Evolutionary conservation across 2,329 filamentous ascomycete genomes (phyloP), one percentile per base, ranked within the genome.

Genomic region (Aureobasidium sp.): DNA sequence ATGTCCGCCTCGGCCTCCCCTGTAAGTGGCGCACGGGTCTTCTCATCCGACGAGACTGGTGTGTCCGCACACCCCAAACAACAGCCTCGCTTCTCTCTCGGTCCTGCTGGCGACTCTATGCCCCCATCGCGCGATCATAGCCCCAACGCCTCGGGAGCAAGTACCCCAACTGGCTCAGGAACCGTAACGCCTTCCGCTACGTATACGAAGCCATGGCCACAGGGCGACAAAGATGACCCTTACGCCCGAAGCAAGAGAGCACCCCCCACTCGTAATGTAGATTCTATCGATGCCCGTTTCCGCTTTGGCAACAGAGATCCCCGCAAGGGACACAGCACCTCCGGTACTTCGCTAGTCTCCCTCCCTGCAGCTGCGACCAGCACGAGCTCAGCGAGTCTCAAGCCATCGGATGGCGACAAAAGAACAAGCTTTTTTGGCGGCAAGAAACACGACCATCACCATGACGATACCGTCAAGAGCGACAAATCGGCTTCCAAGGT

Each of bases 171-270:
- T 23, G 58, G 58, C 17, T 53, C 46, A 19, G 75, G 72, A 66
- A 74, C 70, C 21, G 74, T 72, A n/a, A 77, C 76, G 64, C 76
- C 75, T 58, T 60, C 57, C 13, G 79, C 78, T 21, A 84, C 86
- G 7, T 82, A 83, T 35, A 49, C 54, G 65, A 89, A 87, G 66
- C 87, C 90, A 0, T 87, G 89, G 64, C 90, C 90, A 4, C 81
- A 84, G 19, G 90, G 88, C 27, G 90, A 95, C 62, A 80, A 78
- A 54, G 88, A 95, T 69, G 90, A 96, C 67, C 90, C 91, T 0
- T 95, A 95, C 69, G 86, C 90, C n/a, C 88, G 90, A 63, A 86
- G 84, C 66, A 91, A 87, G 67, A 85, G 91, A 55, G 83, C 85
- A 2, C 85, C 87, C 1, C 89, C 87, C 65, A 77, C 80, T 27